Evolutionary conservation across 2,329 filamentous ascomycete species (phyloP), one percentile per base, ranked within the genome.

Genomic region (Aspergillus tubingensis): DNA sequence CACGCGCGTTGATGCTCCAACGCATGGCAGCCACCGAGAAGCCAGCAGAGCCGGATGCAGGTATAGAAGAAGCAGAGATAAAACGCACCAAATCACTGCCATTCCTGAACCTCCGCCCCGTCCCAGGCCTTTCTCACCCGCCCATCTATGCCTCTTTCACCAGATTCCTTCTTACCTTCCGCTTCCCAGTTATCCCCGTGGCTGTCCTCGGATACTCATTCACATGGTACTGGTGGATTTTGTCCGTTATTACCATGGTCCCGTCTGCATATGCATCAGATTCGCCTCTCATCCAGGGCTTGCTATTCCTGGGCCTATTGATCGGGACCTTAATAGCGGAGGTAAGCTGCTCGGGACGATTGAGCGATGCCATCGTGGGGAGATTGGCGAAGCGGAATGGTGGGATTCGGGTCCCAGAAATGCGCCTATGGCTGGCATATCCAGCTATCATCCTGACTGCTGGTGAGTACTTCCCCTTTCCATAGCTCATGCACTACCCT

Each of bases 161-260:
- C 15, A 76, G 81, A 5, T 84, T 85, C 64, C 51, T 76, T 41
- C 74, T 79, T 59, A 80, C 80, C 2, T 85, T 81, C 66, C 77
- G 75, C 58, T 81, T 79, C 63, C 74, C 77, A 2, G 77, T 76
- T 3, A 77, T 86, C 1, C 72, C 77, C 0, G 71, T 85, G 8
- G 70, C 79, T 2, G 75, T 85, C 3, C 61, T 81, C 8, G 76
- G 77, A 8, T 86, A 83, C 70, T 81, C 77, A 63, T 85, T 84
- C 62, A 68, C 76, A 2, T 84, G 82, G 80, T 86, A 86, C 67
- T 86, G 83, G 82, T 86, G 83, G 83, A 74, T 84, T 5, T 62
- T 84, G 10, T 80, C 79, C 0, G 76, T 85, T 19, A 81, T 85
- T 57, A 84, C 83, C 2, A 78, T 83, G 74, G 72, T 83, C 3